Evolutionary conservation across 208 protist genomes (phyloP).

Genomic region (Trichomonas tenax): DNA sequence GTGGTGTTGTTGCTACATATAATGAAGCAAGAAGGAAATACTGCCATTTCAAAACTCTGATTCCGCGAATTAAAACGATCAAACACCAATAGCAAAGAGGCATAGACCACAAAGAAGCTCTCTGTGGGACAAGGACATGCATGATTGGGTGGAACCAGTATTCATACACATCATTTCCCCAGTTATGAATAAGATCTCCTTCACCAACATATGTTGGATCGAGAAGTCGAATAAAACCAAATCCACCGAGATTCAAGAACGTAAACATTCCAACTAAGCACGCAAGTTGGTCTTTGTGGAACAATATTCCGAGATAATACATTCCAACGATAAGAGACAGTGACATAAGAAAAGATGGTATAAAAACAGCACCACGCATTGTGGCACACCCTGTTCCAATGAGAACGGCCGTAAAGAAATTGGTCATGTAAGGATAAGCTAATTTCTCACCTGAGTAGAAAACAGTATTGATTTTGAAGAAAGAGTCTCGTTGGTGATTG

Average conservation of each 20-base stretch:
- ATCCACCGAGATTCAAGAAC: not conserved
- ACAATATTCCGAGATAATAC: not conserved
- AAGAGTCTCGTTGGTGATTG: not conserved
- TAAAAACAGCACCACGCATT: not conserved
- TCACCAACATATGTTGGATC: not conserved
- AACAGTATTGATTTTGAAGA: not conserved
- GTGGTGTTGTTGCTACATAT: not conserved
- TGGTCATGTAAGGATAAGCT: not conserved
- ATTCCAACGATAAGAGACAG: not conserved
- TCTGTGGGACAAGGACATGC: not conserved
- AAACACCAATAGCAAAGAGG: not conserved
- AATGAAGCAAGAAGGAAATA: not conserved
- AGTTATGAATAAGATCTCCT: not conserved
- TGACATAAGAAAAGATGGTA: not conserved
- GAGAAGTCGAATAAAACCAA: not conserved
- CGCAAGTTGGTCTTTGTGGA: not conserved
- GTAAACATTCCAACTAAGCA: not conserved
- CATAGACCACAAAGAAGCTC: not conserved
- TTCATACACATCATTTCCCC: not conserved
- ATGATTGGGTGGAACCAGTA: slow-evolving; percentile 20
- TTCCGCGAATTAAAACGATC: not conserved
- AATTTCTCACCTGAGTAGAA: not conserved
- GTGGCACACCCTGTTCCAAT: not conserved
- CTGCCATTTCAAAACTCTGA: not conserved
- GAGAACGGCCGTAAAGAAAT: not conserved